phyloP scores from a whole-genome alignment of 768 basidiomycete genomes.

The Boletellus sp. region DNA sequence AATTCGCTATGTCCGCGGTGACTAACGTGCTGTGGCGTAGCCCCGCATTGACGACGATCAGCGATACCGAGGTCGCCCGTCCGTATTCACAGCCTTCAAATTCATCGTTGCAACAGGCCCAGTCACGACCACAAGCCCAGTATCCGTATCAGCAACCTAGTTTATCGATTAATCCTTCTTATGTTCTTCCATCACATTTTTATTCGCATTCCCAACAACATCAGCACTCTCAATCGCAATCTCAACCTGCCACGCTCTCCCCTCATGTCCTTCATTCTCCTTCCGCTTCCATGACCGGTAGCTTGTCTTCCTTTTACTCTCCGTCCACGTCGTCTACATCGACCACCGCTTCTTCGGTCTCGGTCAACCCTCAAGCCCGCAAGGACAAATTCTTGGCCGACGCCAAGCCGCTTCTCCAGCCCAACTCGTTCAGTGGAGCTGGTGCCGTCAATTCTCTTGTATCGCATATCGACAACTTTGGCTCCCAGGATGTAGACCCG shows the following conservation, averaged over 20 bases:
- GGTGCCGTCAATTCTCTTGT: conserved; percentile 64
- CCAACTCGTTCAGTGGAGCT: conserved; percentile 63
- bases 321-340: conserved; percentile 31
- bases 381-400: conserved; percentile 50
- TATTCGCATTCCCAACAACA: conserved; percentile 33
- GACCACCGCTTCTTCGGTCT: conserved; percentile 24
- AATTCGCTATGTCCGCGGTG: conserved; percentile 4
- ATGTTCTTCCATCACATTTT: conserved; percentile 37
- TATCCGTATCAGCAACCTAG: conserved; percentile 41
- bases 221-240: conserved; percentile 27
- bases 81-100: conserved; percentile 44
- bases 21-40: conserved; percentile 33
- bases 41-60: conserved; percentile 58
- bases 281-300: conserved; percentile 33
- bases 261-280: conserved; percentile 68
- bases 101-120: conserved; percentile 31
- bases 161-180: conserved; percentile 43
- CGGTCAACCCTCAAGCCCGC: conserved; percentile 47
- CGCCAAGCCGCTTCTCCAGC: conserved; percentile 54
- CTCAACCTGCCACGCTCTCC: conserved; percentile 59
- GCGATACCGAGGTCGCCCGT: conserved; percentile 44
- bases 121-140: conserved; percentile 34
- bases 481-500: conserved; percentile 60
- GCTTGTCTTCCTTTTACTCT: conserved; percentile 39
- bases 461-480: conserved; percentile 54